Evolutionary conservation across 1,139 yeast species (phyloP), one percentile per base, ranked within the genome.

Genomic region (Saccharomyces uvarum): DNA sequence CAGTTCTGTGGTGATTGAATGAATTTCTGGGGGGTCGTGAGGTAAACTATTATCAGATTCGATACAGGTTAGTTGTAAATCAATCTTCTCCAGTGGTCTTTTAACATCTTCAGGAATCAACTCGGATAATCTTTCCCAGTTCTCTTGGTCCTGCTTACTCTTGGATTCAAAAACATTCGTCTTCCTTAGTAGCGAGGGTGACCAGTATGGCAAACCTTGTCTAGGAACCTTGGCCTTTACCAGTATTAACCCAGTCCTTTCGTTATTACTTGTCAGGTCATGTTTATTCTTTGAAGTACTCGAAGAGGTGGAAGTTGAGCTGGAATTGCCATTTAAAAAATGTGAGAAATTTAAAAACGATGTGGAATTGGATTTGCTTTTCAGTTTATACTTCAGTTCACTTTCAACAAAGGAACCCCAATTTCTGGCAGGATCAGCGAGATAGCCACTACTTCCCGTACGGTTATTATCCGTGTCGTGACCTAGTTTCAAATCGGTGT

Each of bases 171-270:
- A 56, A 48, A 54, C 59, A 53, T 69, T 69, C 7, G 67, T 63
- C 56, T 68, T 67, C 51, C 65, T 60, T 31, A 72, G 57, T 33
- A 71, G 55, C 3, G 68, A 57, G 31, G 75, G 74, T 6, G 69
- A 64, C 29, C 68, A 56, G 53, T 76, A 72, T 2, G 72, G 72
- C 24, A 72, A 54, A 52, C 73, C 72, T 47, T 60, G 61, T 27
- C 57, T 57, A 4, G 66, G 65, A 21, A 58, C 51, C 13, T 56
- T 51, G n/a, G 63, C 58, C 11, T 56, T 54, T 5, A 61, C 38
- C 29, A 63, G 51, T 11, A 64, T 63, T 29, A 64, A 50, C 4
- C 67, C 66, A n/a, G 58, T 57, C 27, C 53, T 59, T 31, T 54
- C 59, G 11, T 44, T 51, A 13, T 52, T 7, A 31, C 16, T 21